Conservation (phyloP, 1,284 basidiomycete genomes). For the Takashimella koratensis region DNA sequence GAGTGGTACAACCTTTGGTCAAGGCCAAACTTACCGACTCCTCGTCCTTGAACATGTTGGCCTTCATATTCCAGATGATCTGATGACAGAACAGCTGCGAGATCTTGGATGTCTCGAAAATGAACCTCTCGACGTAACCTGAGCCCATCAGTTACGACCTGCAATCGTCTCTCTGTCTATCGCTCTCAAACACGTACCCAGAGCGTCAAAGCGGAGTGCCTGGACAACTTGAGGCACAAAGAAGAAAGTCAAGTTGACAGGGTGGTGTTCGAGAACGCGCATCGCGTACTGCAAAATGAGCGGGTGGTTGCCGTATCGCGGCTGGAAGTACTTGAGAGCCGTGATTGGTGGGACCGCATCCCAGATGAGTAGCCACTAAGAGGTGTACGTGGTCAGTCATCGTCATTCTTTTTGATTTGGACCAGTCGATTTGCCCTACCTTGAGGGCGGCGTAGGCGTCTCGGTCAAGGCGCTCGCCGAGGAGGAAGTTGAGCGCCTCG, state of each 20-base stretch:
- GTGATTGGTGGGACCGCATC: conserved; percentile 81
- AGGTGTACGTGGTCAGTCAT: no score
- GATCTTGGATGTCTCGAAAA: conserved; percentile 95
- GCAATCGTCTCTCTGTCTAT: no score
- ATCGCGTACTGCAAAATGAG: conserved; percentile 94
- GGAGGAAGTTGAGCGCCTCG: conserved; percentile 73
- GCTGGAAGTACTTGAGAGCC: conserved; percentile 82
- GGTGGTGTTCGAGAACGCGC: conserved; percentile 89
- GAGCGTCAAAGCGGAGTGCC: conserved; percentile 79
- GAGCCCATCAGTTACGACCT: background rate
- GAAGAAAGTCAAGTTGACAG: conserved; percentile 94
- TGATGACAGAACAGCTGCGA: conserved; percentile 99
- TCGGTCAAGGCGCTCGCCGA: conserved; percentile 66
- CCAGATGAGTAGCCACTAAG: conserved; percentile 81
- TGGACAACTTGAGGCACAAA: conserved; percentile 99
- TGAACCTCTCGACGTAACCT: conserved; percentile 94
- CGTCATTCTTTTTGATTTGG: no score
- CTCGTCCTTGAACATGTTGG: conserved; percentile 94
- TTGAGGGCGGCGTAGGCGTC: conserved; percentile 65
- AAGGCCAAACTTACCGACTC: conserved; percentile 59
- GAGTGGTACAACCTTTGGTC: background rate
- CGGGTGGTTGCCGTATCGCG: conserved; percentile 75
- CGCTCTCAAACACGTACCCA: conserved; percentile 64
- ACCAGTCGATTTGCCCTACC: conserved; percentile 55
- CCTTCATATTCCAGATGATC: conserved; percentile 99